Evolutionary conservation across 202 grass and related monocot genomes (phyloP), one percentile per base, ranked within the genome.

Genomic region (Digitaria exilis): DNA sequence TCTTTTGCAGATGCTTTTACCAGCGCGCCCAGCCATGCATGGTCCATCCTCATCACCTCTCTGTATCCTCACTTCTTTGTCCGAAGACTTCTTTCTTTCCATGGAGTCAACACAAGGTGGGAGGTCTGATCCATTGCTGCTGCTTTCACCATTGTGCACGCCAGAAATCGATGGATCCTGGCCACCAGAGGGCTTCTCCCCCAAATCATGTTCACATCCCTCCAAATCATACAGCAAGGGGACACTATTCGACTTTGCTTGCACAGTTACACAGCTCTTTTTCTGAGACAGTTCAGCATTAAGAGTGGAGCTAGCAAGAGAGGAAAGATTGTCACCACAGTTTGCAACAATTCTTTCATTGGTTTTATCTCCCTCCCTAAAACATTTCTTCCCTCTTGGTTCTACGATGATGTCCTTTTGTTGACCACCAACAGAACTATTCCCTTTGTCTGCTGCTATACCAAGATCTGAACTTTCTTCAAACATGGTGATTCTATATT

Each of bases 391-490:
- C 7, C 29, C 77, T 66, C 30, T 79, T 51, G 45, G 45, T 37
- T 79, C 44, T 34, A 14, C 21, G 31, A 25, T 65, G 29, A 25
- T 35, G 5, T 37, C 45, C 26, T 65, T 22, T 65, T 65, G 29
- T 25, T 37, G 28, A 65, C 30, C 28, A 19, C 21, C 18, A 31
- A 17, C 9, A 35, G 3, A 0, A 65, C 3, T 43, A 22, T 78
- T 32, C 0, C 16, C 44, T 65, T 62, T 79, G 45, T 5, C 30
- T 65, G 29, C 76, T 24, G 29, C 60, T 37, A 50, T 46, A 67
- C 24, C 45, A 66, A 79, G 45, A 39, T 79, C 77, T 39, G 77
- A 65, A 37, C 5, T 79, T 67, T 66, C 61, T 50, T 79, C 61
- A 37, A 35, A 1, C 45, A 67, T 19, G 7, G 61, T 24, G 39